Evolutionary conservation across 2,329 filamentous ascomycete species (phyloP), one percentile per base, ranked within the genome.

Genomic region (Lachnellula arida): DNA sequence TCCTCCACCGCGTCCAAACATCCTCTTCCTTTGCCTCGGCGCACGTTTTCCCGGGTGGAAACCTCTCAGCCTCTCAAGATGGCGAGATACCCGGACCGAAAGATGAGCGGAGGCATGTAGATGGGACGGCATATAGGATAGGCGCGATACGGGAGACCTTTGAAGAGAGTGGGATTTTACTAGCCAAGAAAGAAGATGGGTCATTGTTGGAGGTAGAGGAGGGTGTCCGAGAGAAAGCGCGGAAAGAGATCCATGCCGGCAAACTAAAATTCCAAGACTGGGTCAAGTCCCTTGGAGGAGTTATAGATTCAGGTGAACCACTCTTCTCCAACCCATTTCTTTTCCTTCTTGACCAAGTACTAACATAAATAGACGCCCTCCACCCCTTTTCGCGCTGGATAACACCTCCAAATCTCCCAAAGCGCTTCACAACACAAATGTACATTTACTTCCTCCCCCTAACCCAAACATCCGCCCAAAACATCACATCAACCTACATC

Each of bases 1-100:
- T 97, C 17, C 83, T 97, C 8, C 91, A 91, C 71, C 86, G 94
- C 60, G 90, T 96, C 2, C 81, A 86, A 61, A 91, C 87, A 1
- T 94, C 90, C 0, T 84, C 82, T 1, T 88, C 91, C 2, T 97
- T 97, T 68, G 83, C 93, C 4, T 93, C 90, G 0, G 94, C 93
- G 0, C 91, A 97, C 68, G 94, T 99, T 58, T 99, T 99, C 64
- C 93, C 94, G 0, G 94, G 94, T 35, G 94, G 94, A 5, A 91
- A 91, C 65, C 79, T 96, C 22, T 87, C 91, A 12, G 72, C 81
- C 0, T 81, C 81, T 19, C 90, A 96, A 66, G 93, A 97, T 64
- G 91, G 89, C 2, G 62, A 62, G 0, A 70, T 82, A 1, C 78
- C 80, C 0, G 60, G 60, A 0, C 64, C 69, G 0, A 77, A 78